Base-by-base conservation (phyloP, 1,139 yeast genomes). In the Saccharomyces hybrid region DNA sequence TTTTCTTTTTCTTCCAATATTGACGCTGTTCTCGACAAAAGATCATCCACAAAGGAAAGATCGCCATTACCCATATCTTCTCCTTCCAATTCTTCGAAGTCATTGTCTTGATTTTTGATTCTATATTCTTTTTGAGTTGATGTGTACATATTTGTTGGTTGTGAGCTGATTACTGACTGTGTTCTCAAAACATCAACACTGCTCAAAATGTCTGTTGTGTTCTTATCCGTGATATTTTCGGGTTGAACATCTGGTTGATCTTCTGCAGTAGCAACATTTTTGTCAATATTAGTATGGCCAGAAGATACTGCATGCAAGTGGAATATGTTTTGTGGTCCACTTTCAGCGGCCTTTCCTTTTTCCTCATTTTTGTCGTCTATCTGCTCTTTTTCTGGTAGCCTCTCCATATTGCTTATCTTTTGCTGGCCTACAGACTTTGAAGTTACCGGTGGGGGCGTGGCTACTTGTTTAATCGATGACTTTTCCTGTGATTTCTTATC, bases 1-100 rank as follows among this genome's bases (percentile, higher is more conserved):
- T 49, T 34, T 11, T 56, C 57, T 48, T 55, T 56, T 14, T 48
- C 27, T 8, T 57, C 59, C 23, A 55, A n/a, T 9, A 53, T 34
- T 4, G 57, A 53, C 9, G 59, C 56, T 16, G 16, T 53, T 48
- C 14, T 56, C 49, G 32, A 60, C 14, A 4, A 57, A 26, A 2
- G 42, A 20, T n/a, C 4, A 38, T 38, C n/a, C 3, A 16, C 44
- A 38, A 38, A 38, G 25, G 44, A 38, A 38, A 38, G 25, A 5
- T 13, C 13, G 13, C 31, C 23, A 14, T 48, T 51, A 20, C 26
- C 49, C 16, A 38, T 25, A 25, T 27, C 4, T 20, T 20, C 23
- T 20, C 13, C 38, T 26, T 16, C 5, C 14, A n/a, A n/a, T 34
- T 25, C 1, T 26, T 42, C 42, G 9, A 48, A 25, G 16, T 46